Percentiles rank a stretch among this genome's conserved stretches.
Conservation (phyloP, 768 basidiomycete species). For the Leccinum fibrillosum region DNA sequence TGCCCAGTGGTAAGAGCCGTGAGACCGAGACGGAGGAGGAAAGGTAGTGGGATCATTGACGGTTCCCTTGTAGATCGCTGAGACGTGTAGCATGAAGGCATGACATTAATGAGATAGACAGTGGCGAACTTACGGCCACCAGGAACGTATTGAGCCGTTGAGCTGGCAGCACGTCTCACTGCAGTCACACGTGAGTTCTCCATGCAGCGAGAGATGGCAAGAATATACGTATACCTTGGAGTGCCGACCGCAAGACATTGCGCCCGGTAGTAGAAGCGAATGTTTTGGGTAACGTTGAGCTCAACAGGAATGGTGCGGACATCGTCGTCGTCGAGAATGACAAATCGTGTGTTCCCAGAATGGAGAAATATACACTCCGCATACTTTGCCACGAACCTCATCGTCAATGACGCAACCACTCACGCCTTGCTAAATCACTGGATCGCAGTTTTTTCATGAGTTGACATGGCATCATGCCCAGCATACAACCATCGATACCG, state of each 20-base stretch:
- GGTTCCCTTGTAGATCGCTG: constrained; percentile 85
- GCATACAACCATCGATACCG: not conserved
- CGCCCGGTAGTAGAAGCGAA: constrained; percentile 38
- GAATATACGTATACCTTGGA: constrained; percentile 37
- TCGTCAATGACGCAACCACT: not conserved
- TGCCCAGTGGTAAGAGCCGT: constrained; percentile 90
- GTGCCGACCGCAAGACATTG: constrained; percentile 36
- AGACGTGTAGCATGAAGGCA: not conserved
- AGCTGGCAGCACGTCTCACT: constrained; percentile 42
- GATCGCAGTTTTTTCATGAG: not conserved
- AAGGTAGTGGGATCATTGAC: constrained; percentile 95
- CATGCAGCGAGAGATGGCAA: not conserved
- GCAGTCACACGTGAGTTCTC: not conserved
- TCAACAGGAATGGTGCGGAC: constrained; percentile 49
- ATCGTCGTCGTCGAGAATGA: constrained; percentile 30
- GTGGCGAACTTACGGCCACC: constrained; percentile 58
- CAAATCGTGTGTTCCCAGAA: not conserved
- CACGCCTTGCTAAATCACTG: too few species aligned
- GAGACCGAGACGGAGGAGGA: constrained; percentile 72
- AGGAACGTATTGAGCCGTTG: constrained; percentile 49
- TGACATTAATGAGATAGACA: not conserved
- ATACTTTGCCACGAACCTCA: not conserved
- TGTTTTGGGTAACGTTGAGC: constrained; percentile 45
- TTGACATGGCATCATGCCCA: not conserved
- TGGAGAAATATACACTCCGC: not conserved